Evolutionary conservation across 805 yeast species (phyloP).

Genomic region (Ogataea pignaliae): DNA sequence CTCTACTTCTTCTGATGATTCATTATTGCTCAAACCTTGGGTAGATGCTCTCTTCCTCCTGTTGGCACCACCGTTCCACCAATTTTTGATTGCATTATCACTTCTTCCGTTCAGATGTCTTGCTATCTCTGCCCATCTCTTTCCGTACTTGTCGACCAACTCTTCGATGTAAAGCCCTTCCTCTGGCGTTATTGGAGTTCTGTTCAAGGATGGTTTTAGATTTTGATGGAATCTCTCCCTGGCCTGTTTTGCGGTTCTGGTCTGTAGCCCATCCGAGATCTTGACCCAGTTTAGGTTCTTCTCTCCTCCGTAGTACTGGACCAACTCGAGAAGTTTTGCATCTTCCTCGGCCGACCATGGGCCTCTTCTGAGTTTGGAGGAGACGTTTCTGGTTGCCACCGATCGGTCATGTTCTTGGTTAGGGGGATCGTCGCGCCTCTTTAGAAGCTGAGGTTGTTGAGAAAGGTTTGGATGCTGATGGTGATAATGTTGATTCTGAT

Average conservation of each 20-base stretch:
- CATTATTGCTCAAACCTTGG: constrained; percentile 14
- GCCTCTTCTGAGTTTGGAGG: constrained; percentile 49
- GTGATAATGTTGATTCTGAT: neutral
- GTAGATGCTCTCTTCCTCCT: constrained; percentile 58
- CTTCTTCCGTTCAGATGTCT: constrained; percentile 80
- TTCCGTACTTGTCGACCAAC: constrained; percentile 74
- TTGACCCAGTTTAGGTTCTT: constrained; percentile 70
- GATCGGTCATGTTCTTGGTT: too few relatives aligned
- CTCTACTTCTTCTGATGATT: too few relatives aligned
- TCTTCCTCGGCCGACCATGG: constrained; percentile 93
- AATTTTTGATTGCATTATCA: constrained; percentile 89
- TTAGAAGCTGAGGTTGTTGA: neutral
- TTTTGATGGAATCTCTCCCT: constrained; percentile 90
- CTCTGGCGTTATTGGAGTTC: constrained; percentile 77
- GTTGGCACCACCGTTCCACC: constrained; percentile 97
- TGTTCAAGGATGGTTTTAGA: constrained; percentile 76
- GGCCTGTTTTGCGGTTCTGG: constrained; percentile 88
- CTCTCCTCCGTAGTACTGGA: constrained; percentile 67
- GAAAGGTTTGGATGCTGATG: too few relatives aligned
- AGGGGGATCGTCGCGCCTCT: too few relatives aligned
- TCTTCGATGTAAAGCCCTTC: constrained; percentile 81
- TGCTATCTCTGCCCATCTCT: constrained; percentile 92
- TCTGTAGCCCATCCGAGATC: constrained; percentile 65
- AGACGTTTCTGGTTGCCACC: neutral
- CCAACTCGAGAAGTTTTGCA: constrained; percentile 62